phyloP scores from a whole-genome alignment of 306 rosid species.

The Acmispon strigosus region DNA sequence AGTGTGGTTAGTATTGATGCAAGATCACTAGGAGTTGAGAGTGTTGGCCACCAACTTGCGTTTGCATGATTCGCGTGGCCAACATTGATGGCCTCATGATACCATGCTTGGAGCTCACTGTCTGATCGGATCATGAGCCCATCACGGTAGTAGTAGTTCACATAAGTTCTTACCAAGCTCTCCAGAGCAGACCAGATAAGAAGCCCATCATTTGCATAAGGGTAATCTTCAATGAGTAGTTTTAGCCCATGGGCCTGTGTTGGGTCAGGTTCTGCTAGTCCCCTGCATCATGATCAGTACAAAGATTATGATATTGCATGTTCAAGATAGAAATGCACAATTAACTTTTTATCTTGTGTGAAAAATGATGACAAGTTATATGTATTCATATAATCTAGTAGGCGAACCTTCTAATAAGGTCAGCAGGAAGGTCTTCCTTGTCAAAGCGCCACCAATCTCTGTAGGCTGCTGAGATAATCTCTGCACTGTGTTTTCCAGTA shows the following conservation, averaged over 20 bases:
- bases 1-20: slow-evolving; percentile 25
- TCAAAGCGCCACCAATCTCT: slow-evolving; percentile 40
- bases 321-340: not conserved
- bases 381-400: not conserved
- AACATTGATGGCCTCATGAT: slow-evolving; percentile 49
- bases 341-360: not conserved
- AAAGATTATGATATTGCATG: not conserved
- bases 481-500: slow-evolving; percentile 13
- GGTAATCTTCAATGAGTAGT: slow-evolving; percentile 65
- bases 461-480: slow-evolving; percentile 31
- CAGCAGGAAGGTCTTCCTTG: slow-evolving; percentile 32
- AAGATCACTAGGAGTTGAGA: slow-evolving; percentile 17
- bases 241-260: slow-evolving; percentile 66
- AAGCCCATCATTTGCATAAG: slow-evolving; percentile 76
- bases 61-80: slow-evolving; percentile 61
- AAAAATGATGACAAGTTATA: no score
- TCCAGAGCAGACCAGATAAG: slow-evolving; percentile 66
- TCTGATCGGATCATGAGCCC: slow-evolving; percentile 13
- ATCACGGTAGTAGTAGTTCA: slow-evolving; percentile 49
- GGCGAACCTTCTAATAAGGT: slow-evolving; percentile 32
- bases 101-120: slow-evolving; percentile 68
- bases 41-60: slow-evolving; percentile 69
- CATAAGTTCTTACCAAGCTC: slow-evolving; percentile 56
- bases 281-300: slow-evolving; percentile 28
- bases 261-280: slow-evolving; percentile 67